phyloP scores from a whole-genome alignment of 805 yeast species.

The Saturnispora zaruensis region DNA sequence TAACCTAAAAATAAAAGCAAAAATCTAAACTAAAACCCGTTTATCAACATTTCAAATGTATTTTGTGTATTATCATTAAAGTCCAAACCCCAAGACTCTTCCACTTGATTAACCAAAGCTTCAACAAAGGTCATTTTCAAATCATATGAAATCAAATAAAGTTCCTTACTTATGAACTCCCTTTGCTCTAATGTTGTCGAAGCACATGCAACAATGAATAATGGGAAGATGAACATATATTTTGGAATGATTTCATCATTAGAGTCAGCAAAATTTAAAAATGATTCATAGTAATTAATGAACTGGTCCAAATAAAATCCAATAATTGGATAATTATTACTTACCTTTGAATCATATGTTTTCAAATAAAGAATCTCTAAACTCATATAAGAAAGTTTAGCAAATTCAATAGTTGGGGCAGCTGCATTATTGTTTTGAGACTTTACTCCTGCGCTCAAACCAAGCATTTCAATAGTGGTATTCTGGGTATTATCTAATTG shows the following conservation, averaged over 20 bases:
- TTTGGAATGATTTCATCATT: conserved; percentile 4
- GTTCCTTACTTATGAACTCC: conserved; percentile 23
- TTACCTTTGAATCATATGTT: conserved; percentile 15
- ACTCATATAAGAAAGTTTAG: conserved; percentile 22
- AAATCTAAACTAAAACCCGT: conserved; percentile 7
- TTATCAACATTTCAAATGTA: conserved; percentile 5
- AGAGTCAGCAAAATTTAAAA: neutral
- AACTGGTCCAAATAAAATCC: conserved; percentile 23
- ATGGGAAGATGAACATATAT: conserved; percentile 16
- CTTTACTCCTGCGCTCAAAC: neutral
- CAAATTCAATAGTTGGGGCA: conserved; percentile 11
- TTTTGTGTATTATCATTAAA: conserved; percentile 10
- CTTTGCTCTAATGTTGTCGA: conserved; percentile 18
- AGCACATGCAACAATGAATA: conserved; percentile 26
- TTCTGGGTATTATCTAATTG: conserved; percentile 15
- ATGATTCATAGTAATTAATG: conserved; percentile 13
- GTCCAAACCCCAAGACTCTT: conserved; percentile 25
- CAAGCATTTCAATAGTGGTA: neutral
- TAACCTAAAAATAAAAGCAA: neutral
- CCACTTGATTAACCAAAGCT: conserved; percentile 17
- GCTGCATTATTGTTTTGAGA: neutral
- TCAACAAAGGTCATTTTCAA: conserved; percentile 13
- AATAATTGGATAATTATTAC: conserved; percentile 19
- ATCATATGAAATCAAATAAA: conserved; percentile 14
- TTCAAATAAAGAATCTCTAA: conserved; percentile 23